Evolutionary conservation across 768 basidiomycete genomes (phyloP), one percentile per base, ranked within the genome.

Genomic region (Tulasnella sp.): DNA sequence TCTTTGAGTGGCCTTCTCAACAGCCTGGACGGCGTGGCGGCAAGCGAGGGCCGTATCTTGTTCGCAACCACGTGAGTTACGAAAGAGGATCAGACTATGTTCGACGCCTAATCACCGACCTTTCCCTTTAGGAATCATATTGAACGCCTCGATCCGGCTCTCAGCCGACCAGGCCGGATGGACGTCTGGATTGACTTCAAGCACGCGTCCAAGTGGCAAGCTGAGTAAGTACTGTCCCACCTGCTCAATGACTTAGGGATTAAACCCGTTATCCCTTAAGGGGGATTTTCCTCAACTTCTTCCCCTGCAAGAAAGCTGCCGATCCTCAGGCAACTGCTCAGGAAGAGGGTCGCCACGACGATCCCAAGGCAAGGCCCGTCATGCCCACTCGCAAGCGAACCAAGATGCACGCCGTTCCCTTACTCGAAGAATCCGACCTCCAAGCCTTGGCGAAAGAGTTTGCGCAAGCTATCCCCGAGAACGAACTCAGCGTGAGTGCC

Each of bases 221-320:
- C 88, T 12, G 87, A 89, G 58, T 59, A 32, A 19, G 58, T 43
- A 5, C 9, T 4, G 9, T 14, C 35, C 1, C 14, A n/a, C 15
- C 15, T 11, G 19, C 17, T 25, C 12, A 25, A 35, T 6, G 6
- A 50, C 11, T 31, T 8, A 14, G 4, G 9, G 19, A 57, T 40
- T 57, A 51, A 29, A 3, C 15, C 2, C 2, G 14, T 15, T 21
- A 6, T 59, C 35, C 5, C 14, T 21, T 37, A 19, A 60, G 60
- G 69, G 87, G 86, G 50, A 86, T 91, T 67, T 91, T 89, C 80
- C 88, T 88, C 68, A 88, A 86, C 69, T 91, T 91, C 80, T 91
- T 91, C 82, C 87, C 88, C 2, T 82, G 69, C 69, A 80, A 72
- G 58, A 71, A 76, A 2, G 62, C 74, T 51, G 58, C 45, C 23